Percentiles rank a stretch among this genome's conserved stretches.
Conservation (phyloP, 1,284 basidiomycete genomes). For the Jaminaea rosea region DNA sequence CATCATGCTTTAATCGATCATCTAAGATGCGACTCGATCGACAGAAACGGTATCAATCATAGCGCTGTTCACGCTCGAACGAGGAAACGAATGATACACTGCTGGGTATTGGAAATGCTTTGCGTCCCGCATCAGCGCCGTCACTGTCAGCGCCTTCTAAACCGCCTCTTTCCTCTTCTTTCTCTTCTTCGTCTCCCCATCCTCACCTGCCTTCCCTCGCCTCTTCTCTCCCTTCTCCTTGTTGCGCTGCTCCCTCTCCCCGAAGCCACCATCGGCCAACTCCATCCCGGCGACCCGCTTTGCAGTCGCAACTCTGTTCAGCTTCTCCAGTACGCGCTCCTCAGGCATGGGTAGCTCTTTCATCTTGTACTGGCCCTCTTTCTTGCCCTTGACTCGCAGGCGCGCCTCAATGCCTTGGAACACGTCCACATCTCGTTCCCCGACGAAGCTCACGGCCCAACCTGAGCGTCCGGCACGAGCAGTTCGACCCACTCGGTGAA, state of each 20-base stretch:
- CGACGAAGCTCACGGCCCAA: constrained; percentile 85
- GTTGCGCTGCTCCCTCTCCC: constrained; percentile 73
- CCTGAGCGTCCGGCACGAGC: constrained; percentile 86
- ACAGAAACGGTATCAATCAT: no score
- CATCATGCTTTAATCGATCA: no score
- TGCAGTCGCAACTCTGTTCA: constrained; percentile 81
- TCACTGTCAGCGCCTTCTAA: no score
- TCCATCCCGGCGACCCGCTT: constrained; percentile 92
- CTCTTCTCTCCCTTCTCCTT: constrained; percentile 53
- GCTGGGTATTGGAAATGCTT: no score
- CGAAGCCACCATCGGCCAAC: constrained; percentile 81
- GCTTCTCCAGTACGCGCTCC: constrained; percentile 68
- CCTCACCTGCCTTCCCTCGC: neutral
- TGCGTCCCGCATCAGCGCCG: no score
- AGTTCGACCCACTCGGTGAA: constrained; percentile 65
- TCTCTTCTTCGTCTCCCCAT: neutral
- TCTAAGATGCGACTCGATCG: no score
- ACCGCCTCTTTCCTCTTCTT: neutral
- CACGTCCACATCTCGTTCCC: constrained; percentile 80
- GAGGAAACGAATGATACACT: no score
- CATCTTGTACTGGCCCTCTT: no score
- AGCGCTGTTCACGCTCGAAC: no score
- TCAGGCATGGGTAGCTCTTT: constrained; percentile 55
- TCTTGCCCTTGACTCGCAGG: constrained; percentile 66
- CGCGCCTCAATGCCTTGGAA: constrained; percentile 75